Evolutionary conservation across 345 rosid species (phyloP).

Genomic region (Rhizophora mangle): DNA sequence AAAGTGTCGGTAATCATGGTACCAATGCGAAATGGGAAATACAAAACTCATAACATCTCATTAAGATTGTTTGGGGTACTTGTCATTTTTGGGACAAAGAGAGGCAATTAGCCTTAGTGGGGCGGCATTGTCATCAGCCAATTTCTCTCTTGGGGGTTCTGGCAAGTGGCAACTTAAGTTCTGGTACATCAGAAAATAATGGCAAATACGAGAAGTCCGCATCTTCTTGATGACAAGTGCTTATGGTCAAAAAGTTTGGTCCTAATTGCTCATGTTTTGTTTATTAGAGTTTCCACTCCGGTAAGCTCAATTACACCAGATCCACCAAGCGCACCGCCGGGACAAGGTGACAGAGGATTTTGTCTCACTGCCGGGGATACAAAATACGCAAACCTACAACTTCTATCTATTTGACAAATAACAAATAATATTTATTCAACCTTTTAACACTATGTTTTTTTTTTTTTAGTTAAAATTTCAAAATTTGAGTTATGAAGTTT

Average conservation of each 20-base stretch:
- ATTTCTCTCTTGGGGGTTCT: constrained; percentile 9
- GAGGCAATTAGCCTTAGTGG: constrained; percentile 4
- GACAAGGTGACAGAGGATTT: too few relatives aligned
- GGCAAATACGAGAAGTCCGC: not conserved
- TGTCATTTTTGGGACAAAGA: not conserved
- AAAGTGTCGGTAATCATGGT: too few relatives aligned
- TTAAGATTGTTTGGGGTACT: not conserved
- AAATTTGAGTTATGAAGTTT: too few relatives aligned
- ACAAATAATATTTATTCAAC: too few relatives aligned
- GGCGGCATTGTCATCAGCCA: constrained; percentile 12
- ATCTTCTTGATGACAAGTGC: not conserved
- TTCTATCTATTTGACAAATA: too few relatives aligned
- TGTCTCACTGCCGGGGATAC: too few relatives aligned
- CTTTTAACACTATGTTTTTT: too few relatives aligned
- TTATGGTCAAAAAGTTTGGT: not conserved
- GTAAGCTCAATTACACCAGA: not conserved
- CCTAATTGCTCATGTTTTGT: too few relatives aligned
- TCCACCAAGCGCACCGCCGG: not conserved
- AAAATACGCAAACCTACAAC: too few relatives aligned
- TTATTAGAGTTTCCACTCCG: not conserved
- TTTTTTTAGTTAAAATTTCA: too few relatives aligned
- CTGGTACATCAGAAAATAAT: constrained; percentile 8
- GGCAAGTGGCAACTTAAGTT: constrained; percentile 9
- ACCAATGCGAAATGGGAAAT: too few relatives aligned
- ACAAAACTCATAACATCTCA: too few relatives aligned